Evolutionary conservation across 306 rosid species (phyloP), one percentile per base, ranked within the genome.

Genomic region (Argentina anserina): DNA sequence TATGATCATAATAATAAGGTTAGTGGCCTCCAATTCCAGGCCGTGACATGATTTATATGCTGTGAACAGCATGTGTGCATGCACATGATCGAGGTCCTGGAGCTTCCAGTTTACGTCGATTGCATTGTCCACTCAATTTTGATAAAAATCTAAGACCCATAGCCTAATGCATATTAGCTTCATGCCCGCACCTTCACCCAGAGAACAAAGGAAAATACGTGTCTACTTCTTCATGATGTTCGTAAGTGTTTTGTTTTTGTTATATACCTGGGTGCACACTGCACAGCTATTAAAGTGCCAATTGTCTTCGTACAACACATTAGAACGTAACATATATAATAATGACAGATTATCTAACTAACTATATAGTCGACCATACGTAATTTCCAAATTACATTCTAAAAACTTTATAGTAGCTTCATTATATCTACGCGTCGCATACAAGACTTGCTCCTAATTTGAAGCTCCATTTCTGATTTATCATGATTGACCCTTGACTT

Each of bases 401-500:
- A n/a, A n/a, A n/a, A n/a, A n/a, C n/a, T n/a, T n/a, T n/a, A n/a
- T n/a, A n/a, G n/a, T n/a, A n/a, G n/a, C n/a, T n/a, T n/a, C n/a
- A n/a, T n/a, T n/a, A n/a, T n/a, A n/a, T n/a, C n/a, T n/a, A n/a
- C n/a, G n/a, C n/a, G n/a, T n/a, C n/a, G n/a, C n/a, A n/a, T n/a
- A n/a, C n/a, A n/a, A n/a, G n/a, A n/a, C 55, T 3, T 4, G 6
- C 55, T 49, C 25, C 55, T 9, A 21, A 52, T 23, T 25, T 1
- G 7, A 34, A 28, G 65, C 67, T 18, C 12, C 0, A 15, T 31
- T 15, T 0, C n/a, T n/a, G n/a, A n/a, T n/a, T n/a, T n/a, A n/a
- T 61, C 66, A 59, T 12, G 43, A 20, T 40, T 8, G 41, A 55
- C 66, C 29, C 26, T 58, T 40, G 67, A 71, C 75, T 41, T 42